Percentiles rank a stretch among this genome's conserved stretches.
These are phyloP conservation scores for Metroxylon sagu DNA, from an alignment of 176 grass and related monocot genomes.

Conservation along the genomic window DNA sequence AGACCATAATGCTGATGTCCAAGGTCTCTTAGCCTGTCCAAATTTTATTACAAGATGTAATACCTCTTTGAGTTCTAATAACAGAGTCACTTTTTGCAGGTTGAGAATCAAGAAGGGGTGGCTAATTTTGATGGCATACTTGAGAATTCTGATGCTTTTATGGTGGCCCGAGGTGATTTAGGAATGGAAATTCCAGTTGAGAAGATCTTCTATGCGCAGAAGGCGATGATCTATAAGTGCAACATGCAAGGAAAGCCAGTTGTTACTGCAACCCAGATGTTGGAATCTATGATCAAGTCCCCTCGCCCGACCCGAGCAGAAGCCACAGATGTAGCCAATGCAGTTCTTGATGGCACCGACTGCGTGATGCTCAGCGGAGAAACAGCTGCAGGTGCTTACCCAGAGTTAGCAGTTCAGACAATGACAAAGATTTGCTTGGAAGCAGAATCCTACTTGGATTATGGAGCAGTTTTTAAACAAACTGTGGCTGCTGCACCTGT, in stretches of 20 bases:
- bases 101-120: conserved; percentile 19
- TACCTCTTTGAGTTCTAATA: too few species aligned
- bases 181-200: conserved; percentile 15
- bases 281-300: conserved; percentile 19
- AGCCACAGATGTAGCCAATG: conserved; percentile 15
- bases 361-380: conserved; percentile 18
- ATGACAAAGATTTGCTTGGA: conserved; percentile 12
- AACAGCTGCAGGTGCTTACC: conserved; percentile 11
- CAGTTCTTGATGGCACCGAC: conserved; percentile 17
- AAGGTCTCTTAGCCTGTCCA: neutral
- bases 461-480: neutral
- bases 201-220: conserved; percentile 11
- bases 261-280: conserved; percentile 15
- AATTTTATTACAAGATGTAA: too few species aligned
- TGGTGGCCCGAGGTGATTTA: conserved; percentile 20
- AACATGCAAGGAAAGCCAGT: conserved; percentile 15
- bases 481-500: neutral
- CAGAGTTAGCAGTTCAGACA: conserved; percentile 10
- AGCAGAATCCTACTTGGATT: conserved; percentile 6
- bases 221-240: conserved; percentile 12
- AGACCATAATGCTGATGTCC: conserved; percentile 13
- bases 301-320: conserved; percentile 19
- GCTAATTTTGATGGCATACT: conserved; percentile 11
- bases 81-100: neutral
- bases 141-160: conserved; percentile 6